Percentiles rank a stretch among this genome's conserved stretches.
Conservation (phyloP, 768 basidiomycete species). For the Royoungia palumana region DNA sequence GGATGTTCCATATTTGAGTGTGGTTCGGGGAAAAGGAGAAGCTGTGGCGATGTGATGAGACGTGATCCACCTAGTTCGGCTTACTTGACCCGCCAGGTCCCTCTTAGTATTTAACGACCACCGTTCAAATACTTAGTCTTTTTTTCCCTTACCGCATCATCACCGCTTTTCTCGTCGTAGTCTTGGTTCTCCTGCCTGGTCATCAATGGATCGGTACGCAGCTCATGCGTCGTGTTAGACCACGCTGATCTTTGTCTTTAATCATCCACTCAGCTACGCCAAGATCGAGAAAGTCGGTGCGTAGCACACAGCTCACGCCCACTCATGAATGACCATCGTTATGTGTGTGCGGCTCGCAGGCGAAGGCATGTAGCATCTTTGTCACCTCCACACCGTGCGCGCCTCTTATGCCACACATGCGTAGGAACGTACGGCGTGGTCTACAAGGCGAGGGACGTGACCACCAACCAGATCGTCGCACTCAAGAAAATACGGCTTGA, state of each 20-base stretch:
- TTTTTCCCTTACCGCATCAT: slow-evolving; percentile 5
- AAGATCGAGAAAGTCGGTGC: slow-evolving; percentile 98
- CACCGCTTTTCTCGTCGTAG: slow-evolving; percentile 1
- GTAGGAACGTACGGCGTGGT: slow-evolving; percentile 97
- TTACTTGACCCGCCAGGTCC: slow-evolving; percentile 5
- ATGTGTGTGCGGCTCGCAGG: slow-evolving; percentile 32
- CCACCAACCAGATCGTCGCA: slow-evolving; percentile 81
- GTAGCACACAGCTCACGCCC: slow-evolving; percentile 34
- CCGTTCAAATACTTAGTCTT: slow-evolving; percentile 3
- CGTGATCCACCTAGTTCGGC: slow-evolving; percentile 14
- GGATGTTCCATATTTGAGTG: slow-evolving; percentile 5
- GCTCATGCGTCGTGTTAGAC: slow-evolving; percentile 4
- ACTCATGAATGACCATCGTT: slow-evolving; percentile 12
- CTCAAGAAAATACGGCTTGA: slow-evolving; percentile 98
- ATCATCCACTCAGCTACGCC: slow-evolving; percentile 65
- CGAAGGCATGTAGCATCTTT: slow-evolving; percentile 35
- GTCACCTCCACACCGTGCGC: not conserved
- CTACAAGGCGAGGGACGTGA: slow-evolving; percentile 89
- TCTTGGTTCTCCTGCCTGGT: slow-evolving; percentile 1
- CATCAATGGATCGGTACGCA: slow-evolving; percentile 36
- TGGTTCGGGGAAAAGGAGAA: not conserved
- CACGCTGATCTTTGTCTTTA: slow-evolving; percentile 12
- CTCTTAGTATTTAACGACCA: slow-evolving; percentile 18
- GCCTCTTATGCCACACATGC: slow-evolving; percentile 1
- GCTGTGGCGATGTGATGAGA: slow-evolving; percentile 15